Evolutionary conservation across 805 yeast species (phyloP).

Genomic region (Pichia manshurica): DNA sequence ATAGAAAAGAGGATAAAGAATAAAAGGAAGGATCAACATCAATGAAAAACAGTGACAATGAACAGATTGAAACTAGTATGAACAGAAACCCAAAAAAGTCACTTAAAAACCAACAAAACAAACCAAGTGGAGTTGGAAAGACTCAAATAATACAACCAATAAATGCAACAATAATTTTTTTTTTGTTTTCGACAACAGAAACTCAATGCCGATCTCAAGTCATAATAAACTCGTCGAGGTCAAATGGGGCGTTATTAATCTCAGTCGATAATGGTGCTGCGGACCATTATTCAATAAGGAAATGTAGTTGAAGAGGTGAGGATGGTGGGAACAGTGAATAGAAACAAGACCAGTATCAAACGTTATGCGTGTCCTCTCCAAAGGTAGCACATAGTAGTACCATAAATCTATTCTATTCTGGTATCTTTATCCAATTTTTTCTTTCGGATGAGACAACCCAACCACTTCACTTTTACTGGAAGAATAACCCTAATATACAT

Average conservation of each 20-base stretch:
- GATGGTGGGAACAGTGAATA: background rate
- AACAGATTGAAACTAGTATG: background rate
- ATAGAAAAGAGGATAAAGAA: background rate
- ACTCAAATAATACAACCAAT: background rate
- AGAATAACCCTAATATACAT: constrained; percentile 7
- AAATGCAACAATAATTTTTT: too few species aligned
- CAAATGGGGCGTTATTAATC: constrained; percentile 25
- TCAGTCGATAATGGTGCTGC: constrained; percentile 37
- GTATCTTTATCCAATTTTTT: background rate
- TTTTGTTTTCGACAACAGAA: too few species aligned
- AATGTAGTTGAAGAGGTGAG: background rate
- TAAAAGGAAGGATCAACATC: background rate
- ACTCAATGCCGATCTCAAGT: constrained; percentile 8
- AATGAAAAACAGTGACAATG: background rate
- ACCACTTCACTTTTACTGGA: background rate
- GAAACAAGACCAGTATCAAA: background rate
- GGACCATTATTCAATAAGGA: constrained; percentile 22
- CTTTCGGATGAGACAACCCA: background rate
- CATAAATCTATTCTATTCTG: too few species aligned
- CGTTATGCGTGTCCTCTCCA: background rate
- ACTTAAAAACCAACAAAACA: background rate
- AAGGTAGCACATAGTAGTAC: background rate
- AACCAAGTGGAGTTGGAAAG: background rate
- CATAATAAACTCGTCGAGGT: constrained; percentile 28
- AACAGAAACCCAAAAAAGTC: constrained; percentile 1